Conservation (phyloP, 495 filamentous ascomycete genomes). For the Apiosordaria backusii region DNA sequence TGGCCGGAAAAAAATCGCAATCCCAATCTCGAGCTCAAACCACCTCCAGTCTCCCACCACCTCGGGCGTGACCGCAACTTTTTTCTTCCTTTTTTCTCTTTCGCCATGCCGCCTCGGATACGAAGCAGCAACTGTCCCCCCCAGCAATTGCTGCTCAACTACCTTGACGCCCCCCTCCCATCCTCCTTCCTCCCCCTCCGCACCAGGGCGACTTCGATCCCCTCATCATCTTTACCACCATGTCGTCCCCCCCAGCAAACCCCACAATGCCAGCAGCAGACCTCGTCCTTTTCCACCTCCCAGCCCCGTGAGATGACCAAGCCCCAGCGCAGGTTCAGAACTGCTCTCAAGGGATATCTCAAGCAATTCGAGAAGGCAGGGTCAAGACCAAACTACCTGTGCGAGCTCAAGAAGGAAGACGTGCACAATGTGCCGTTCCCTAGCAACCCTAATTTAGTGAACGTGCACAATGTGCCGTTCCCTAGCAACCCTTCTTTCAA, state of each 20-base stretch:
- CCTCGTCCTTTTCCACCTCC: slow-evolving; percentile 27
- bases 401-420: not conserved
- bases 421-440: slow-evolving; percentile 60
- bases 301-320: slow-evolving; percentile 17
- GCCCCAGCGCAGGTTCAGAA: slow-evolving; percentile 20
- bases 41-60: not conserved
- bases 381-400: slow-evolving; percentile 18
- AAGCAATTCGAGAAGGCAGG: slow-evolving; percentile 9
- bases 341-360: slow-evolving; percentile 21
- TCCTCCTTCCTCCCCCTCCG: not conserved
- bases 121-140: slow-evolving; percentile 21
- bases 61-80: not conserved
- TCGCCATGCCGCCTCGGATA: slow-evolving; percentile 34
- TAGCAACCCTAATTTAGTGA: too few species aligned
- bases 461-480: slow-evolving; percentile 55
- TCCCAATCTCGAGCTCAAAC: not conserved
- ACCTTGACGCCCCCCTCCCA: slow-evolving; percentile 16
- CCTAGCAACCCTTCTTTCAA: slow-evolving; percentile 83
- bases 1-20: slow-evolving; percentile 15
- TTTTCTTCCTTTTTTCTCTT: slow-evolving; percentile 2
- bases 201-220: slow-evolving; percentile 6
- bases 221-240: slow-evolving; percentile 8
- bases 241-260: slow-evolving; percentile 8
- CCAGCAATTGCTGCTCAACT: slow-evolving; percentile 24
- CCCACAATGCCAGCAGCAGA: slow-evolving; percentile 10